Percentiles rank a stretch among this genome's conserved stretches.
These are phyloP conservation scores for Suhomyces choctaworum DNA, from an alignment of 1,139 yeast genomes.

Conservation along the genomic window DNA sequence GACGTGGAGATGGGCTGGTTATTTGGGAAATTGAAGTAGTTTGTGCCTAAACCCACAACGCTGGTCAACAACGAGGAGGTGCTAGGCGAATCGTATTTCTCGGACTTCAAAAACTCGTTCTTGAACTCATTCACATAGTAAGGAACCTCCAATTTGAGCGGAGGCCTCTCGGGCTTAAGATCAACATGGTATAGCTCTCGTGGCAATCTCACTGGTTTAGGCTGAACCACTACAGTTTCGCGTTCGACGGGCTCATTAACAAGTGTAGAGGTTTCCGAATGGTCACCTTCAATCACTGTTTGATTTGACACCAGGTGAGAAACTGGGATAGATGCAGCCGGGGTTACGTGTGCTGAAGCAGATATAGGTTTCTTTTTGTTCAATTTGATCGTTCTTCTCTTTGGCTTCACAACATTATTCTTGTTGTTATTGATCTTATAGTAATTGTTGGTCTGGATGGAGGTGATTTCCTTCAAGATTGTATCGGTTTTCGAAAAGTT, in stretches of 20 bases:
- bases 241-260: constrained; percentile 10
- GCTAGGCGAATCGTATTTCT: constrained; percentile 10
- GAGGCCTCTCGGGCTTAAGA: constrained; percentile 3
- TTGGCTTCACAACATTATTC: constrained; percentile 39
- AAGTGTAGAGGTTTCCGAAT: constrained; percentile 19
- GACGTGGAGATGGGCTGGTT: constrained; percentile 26
- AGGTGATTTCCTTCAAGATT: constrained; percentile 46
- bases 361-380: constrained; percentile 22
- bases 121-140: constrained; percentile 5
- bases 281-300: constrained; percentile 6
- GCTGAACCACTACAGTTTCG: constrained; percentile 22
- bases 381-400: constrained; percentile 49
- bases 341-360: constrained; percentile 9
- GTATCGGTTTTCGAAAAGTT: constrained; percentile 36
- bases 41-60: constrained; percentile 42
- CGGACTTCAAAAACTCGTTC: constrained; percentile 4
- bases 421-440: constrained; percentile 32
- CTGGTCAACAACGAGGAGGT: constrained; percentile 19
- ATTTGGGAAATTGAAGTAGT: constrained; percentile 33
- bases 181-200: constrained; percentile 17
- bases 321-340: constrained; percentile 5
- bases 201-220: constrained; percentile 26
- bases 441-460: constrained; percentile 48
- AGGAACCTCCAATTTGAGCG: constrained; percentile 3
- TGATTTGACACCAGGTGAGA: constrained; percentile 5